These are phyloP conservation scores for Exobasidium cylindrosporum DNA, from an alignment of 1,284 basidiomycete species.

Conservation along the genomic window DNA sequence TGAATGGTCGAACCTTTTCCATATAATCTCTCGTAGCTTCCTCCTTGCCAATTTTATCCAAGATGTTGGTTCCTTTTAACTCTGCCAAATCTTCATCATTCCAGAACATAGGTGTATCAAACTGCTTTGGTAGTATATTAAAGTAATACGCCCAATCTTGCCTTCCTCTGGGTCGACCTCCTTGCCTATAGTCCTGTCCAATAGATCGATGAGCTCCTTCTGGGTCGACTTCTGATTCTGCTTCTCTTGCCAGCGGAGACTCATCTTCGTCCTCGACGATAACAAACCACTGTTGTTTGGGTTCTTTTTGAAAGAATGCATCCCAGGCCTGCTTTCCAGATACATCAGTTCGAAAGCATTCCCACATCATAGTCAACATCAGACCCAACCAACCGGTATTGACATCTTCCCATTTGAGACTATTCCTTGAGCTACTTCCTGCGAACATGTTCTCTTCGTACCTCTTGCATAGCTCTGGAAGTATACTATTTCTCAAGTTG, in stretches of 20 bases:
- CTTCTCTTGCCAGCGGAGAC: slow-evolving; percentile 13
- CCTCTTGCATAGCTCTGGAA: slow-evolving; percentile 59
- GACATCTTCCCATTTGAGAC: slow-evolving; percentile 14
- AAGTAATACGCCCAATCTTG: slow-evolving; percentile 45
- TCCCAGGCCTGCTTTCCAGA: slow-evolving; percentile 3
- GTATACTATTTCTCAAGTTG: slow-evolving; percentile 71
- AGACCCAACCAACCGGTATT: slow-evolving; percentile 74
- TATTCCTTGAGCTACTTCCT: not conserved
- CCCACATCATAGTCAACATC: slow-evolving; percentile 95
- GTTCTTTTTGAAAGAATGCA: not conserved
- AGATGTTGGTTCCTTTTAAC: slow-evolving; percentile 76
- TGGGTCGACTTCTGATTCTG: slow-evolving; percentile 4
- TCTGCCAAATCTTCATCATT: slow-evolving; percentile 68
- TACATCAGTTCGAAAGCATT: slow-evolving; percentile 59
- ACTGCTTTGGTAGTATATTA: slow-evolving; percentile 65
- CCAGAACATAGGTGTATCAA: slow-evolving; percentile 98
- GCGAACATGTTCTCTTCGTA: not conserved
- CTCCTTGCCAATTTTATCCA: slow-evolving; percentile 80
- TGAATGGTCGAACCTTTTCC: slow-evolving; percentile 41
- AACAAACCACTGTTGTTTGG: not conserved
- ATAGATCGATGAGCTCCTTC: slow-evolving; percentile 11
- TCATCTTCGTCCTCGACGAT: slow-evolving; percentile 22
- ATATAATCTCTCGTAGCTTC: slow-evolving; percentile 67
- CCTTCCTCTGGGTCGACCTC: slow-evolving; percentile 9
- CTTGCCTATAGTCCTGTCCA: slow-evolving; percentile 9